A percentile compares a stretch with the other conserved stretches of the same genome.
These are phyloP conservation scores for Ulmus americana DNA, from an alignment of 331 rosid genomes.

Conservation along the genomic window DNA sequence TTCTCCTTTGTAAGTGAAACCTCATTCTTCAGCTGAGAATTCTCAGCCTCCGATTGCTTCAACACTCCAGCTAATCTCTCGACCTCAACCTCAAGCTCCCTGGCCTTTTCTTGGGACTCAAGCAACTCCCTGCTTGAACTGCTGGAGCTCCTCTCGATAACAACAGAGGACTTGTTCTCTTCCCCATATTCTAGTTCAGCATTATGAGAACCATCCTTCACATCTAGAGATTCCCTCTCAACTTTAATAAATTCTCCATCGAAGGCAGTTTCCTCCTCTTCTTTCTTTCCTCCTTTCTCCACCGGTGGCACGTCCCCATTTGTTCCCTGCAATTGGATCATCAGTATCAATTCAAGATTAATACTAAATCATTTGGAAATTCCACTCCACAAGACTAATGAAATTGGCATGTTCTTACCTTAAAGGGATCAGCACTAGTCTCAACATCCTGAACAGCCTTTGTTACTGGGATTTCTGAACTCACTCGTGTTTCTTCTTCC, in stretches of 20 bases:
- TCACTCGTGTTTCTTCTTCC: conserved; percentile 58
- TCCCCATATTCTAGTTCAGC: conserved; percentile 21
- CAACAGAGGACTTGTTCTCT: conserved; percentile 32
- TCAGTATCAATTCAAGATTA: conserved; percentile 9
- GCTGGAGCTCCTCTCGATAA: conserved; percentile 46
- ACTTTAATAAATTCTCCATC: conserved; percentile 95
- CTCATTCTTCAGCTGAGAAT: conserved; percentile 59
- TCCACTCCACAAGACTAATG: background rate
- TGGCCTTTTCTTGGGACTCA: conserved; percentile 76
- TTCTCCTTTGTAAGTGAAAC: conserved; percentile 50
- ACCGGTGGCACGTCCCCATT: conserved; percentile 40
- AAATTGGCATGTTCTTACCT: conserved; percentile 41
- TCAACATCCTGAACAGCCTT: conserved; percentile 44
- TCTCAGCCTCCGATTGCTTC: conserved; percentile 69
- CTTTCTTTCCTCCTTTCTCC: conserved; percentile 50
- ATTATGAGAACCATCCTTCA: conserved; percentile 30
- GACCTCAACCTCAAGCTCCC: conserved; percentile 67
- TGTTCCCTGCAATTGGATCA: conserved; percentile 37
- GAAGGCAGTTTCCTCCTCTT: conserved; percentile 71
- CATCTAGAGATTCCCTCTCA: conserved; percentile 64
- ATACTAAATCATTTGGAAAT: background rate
- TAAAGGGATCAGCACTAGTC: conserved; percentile 29
- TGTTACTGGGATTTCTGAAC: conserved; percentile 43
- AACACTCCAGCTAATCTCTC: conserved; percentile 47
- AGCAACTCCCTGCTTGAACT: conserved; percentile 61